Conservation (phyloP, 345 rosid genomes). For the Camelina sativa region DNA sequence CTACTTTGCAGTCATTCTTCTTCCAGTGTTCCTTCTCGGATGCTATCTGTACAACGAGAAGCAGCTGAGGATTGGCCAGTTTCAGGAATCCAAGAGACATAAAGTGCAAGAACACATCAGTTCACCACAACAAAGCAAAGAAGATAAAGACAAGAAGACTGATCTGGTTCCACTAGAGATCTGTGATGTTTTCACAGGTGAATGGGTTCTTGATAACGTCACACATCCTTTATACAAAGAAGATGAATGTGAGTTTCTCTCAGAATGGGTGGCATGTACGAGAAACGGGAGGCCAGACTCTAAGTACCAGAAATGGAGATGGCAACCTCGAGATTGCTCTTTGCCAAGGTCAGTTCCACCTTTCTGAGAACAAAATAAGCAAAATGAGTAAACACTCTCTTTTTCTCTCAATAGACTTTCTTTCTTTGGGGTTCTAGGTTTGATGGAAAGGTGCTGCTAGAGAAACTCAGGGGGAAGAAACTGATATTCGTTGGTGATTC, state of each 20-base stretch:
- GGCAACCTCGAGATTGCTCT: constrained; percentile 92
- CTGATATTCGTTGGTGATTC: constrained; percentile 77
- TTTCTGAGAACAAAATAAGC: not conserved
- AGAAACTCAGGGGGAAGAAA: constrained; percentile 66
- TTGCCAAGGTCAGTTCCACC: constrained; percentile 62
- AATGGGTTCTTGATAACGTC: constrained; percentile 73
- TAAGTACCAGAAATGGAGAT: constrained; percentile 85
- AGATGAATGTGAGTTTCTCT: constrained; percentile 69
- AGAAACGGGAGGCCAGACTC: constrained; percentile 87
- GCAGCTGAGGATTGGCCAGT: constrained; percentile 36
- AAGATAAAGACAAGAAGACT: constrained; percentile 24
- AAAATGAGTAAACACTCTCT: not conserved
- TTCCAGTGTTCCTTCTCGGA: constrained; percentile 58
- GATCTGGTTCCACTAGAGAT: constrained; percentile 49
- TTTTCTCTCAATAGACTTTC: not conserved
- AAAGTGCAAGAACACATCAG: constrained; percentile 17
- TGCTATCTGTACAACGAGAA: constrained; percentile 50
- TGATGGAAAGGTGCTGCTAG: constrained; percentile 54
- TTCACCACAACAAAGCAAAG: constrained; percentile 23
- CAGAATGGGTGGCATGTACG: constrained; percentile 68
- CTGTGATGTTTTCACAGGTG: constrained; percentile 79
- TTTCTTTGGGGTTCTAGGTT: constrained; percentile 48
- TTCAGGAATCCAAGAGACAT: constrained; percentile 36
- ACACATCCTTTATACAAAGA: constrained; percentile 75
- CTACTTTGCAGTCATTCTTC: constrained; percentile 38